Base-by-base conservation (phyloP, 2,329 filamentous ascomycete genomes). In the Fusarium mexicanum region DNA sequence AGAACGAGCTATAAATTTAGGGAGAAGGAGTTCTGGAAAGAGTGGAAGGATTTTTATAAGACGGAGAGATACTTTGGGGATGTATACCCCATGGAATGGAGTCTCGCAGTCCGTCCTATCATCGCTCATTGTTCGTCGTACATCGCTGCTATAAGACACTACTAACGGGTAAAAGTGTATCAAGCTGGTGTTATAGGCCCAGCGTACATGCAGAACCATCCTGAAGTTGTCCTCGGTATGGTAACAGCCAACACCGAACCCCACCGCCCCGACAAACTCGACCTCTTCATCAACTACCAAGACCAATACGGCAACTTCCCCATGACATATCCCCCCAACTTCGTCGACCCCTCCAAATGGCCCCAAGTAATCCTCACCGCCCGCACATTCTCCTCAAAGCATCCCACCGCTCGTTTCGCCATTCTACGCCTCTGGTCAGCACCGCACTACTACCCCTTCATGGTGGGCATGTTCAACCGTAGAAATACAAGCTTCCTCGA, bases 201-300 rank as follows among this genome's bases (percentile, higher is more conserved):
- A 13, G 71, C 72, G 0, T 74, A 78, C 10, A 31, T 69, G 6
- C 67, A 80, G 37, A 69, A 71, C 20, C 67, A 78, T 24, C 35
- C 62, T 2, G 29, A 73, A 38, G 50, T 78, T 17, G 61, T 78
- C 29, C 17, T 61, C 2, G 78, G 78, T 22, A 69, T 77, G 12
- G 76, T 60, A 37, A 73, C 71, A 5, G 76, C 75, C 12, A 71
- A 68, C 43, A 72, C 53, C 0, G 79, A 80, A 48, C 69, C 76
- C 37, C 78, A 80, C 11, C 78, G 79, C 14, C 78, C 79, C 2
- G 64, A 58, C 18, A 72, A 73, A 43, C 58, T 76, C 11, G 78
- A 80, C 16, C 50, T 80, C 8, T 80, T 80, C 53, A 78, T 80
- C 64, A 74, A 62, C 58, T 80, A 80, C 33, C 69, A 79, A 14